Evolutionary conservation across 208 protist genomes (phyloP), one percentile per base, ranked within the genome.

Genomic region (Trypanosoma theileri): DNA sequence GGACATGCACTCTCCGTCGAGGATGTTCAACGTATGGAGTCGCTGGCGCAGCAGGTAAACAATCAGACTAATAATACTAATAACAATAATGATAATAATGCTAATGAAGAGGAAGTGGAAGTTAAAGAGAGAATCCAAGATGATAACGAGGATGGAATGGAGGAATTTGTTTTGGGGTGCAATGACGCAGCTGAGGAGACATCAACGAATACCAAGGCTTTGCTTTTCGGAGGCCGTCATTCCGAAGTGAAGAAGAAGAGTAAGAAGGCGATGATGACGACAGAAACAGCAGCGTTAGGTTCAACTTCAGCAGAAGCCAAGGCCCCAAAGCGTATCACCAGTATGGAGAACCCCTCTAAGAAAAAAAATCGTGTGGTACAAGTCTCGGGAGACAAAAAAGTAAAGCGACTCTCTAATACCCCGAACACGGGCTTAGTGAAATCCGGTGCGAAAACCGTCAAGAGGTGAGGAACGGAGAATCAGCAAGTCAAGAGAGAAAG

Each of bases 141-240:
- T 35, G 28, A 35, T 35, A 35, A 35, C 28, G 28, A 35, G 28
- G 28, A 35, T 35, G 83, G 44, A 1, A 81, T 85, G 24, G 85
- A 92, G 71, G 88, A 94, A 71, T 94, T 82, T 61, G 71, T 87
- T 12, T 82, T 94, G 53, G 75, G 77, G 40, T 77, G 88, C 62
- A 73, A 84, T 11, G 83, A 92, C 53, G 55, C 70, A 19, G 77
- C 28, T n/a, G n/a, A 35, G 19, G 56, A 68, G 21, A 75, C 70
- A 22, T 59, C 63, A 53, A n/a, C 44, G 11, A 75, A 69, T 14
- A 44, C 45, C 26, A 60, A 63, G 31, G 35, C 62, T 10, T 26
- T 69, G n/a, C 31, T 69, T 9, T 21, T 40, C 26, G 59, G 51
- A n/a, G 21, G 16, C 4, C 16, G 17, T 22, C 17, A 67, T 35